A percentile compares a stretch with the other conserved stretches of the same genome.
These are phyloP conservation scores for Suillus hirtellus DNA, from an alignment of 768 basidiomycete species.

Conservation along the genomic window DNA sequence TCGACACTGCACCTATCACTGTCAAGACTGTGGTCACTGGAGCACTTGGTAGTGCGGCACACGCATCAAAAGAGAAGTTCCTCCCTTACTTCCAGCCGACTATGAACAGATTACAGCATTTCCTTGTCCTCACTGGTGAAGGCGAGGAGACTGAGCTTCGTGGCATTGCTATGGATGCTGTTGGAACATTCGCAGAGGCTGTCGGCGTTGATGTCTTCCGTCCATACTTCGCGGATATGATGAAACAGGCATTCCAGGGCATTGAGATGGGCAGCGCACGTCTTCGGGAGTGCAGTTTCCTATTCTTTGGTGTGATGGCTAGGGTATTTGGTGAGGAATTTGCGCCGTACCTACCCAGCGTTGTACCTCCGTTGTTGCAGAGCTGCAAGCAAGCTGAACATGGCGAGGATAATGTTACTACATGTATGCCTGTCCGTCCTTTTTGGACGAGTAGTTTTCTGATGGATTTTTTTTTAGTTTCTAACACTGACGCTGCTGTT, in stretches of 20 bases:
- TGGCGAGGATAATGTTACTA: slow-evolving; percentile 51
- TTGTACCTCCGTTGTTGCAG: slow-evolving; percentile 81
- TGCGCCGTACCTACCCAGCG: slow-evolving; percentile 78
- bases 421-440: slow-evolving; percentile 40
- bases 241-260: slow-evolving; percentile 92
- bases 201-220: slow-evolving; percentile 93
- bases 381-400: slow-evolving; percentile 86
- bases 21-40: slow-evolving; percentile 96
- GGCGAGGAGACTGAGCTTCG: slow-evolving; percentile 94
- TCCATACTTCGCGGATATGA: slow-evolving; percentile 94
- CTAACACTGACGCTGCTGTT: slow-evolving; percentile 52
- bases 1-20: slow-evolving; percentile 81
- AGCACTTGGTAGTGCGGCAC: slow-evolving; percentile 96
- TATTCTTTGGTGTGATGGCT: slow-evolving; percentile 99
- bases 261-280: slow-evolving; percentile 84
- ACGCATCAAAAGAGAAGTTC: slow-evolving; percentile 91
- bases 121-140: slow-evolving; percentile 81
- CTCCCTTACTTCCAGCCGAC: slow-evolving; percentile 92
- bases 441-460: slow-evolving; percentile 4
- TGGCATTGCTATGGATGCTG: slow-evolving; percentile 98
- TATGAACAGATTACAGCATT: slow-evolving; percentile 85
- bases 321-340: slow-evolving; percentile 95
- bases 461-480: slow-evolving; percentile 33
- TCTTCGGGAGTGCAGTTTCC: slow-evolving; percentile 91
- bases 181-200: slow-evolving; percentile 97